A percentile compares a stretch with the other conserved stretches of the same genome.
Conservation (phyloP, 1,284 basidiomycete species). For the Ceratobasidium papillatum region DNA sequence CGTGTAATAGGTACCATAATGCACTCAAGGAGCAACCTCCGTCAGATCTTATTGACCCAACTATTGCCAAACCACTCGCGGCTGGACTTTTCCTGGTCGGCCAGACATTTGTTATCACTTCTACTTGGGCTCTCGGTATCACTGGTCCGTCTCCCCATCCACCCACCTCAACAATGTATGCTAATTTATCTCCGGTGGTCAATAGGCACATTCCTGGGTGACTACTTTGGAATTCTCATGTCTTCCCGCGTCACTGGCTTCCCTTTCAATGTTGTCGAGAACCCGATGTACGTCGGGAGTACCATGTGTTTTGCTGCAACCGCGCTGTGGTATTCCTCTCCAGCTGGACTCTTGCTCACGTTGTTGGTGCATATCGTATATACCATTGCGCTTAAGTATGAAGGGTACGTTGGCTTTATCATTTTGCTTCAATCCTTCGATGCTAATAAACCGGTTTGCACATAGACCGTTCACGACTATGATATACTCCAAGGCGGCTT, state of each 20-base stretch:
- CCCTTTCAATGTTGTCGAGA: constrained; percentile 92
- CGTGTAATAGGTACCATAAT: constrained; percentile 66
- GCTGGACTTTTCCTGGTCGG: constrained; percentile 72
- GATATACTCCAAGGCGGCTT: constrained; percentile 72
- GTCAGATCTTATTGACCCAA: constrained; percentile 52
- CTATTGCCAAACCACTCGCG: constrained; percentile 61
- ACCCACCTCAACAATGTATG: neutral
- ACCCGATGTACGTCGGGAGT: constrained; percentile 97
- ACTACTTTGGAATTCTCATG: constrained; percentile 99
- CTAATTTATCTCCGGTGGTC: neutral
- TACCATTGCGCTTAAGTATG: constrained; percentile 80
- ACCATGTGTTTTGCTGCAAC: constrained; percentile 86
- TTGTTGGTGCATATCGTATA: constrained; percentile 85
- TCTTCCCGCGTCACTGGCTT: constrained; percentile 85
- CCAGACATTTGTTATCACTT: constrained; percentile 84
- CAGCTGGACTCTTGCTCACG: constrained; percentile 79
- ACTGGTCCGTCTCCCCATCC: constrained; percentile 68
- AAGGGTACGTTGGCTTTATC: constrained; percentile 72
- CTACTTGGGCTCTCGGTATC: constrained; percentile 90
- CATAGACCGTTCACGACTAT: constrained; percentile 80
- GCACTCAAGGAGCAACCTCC: constrained; percentile 79
- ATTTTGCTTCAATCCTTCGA: neutral
- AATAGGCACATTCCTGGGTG: constrained; percentile 83
- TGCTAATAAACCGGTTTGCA: constrained; percentile 34
- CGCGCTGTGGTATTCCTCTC: constrained; percentile 86